Base-by-base conservation (phyloP, 2,329 filamentous ascomycete species). In the Volutella citrinella region DNA sequence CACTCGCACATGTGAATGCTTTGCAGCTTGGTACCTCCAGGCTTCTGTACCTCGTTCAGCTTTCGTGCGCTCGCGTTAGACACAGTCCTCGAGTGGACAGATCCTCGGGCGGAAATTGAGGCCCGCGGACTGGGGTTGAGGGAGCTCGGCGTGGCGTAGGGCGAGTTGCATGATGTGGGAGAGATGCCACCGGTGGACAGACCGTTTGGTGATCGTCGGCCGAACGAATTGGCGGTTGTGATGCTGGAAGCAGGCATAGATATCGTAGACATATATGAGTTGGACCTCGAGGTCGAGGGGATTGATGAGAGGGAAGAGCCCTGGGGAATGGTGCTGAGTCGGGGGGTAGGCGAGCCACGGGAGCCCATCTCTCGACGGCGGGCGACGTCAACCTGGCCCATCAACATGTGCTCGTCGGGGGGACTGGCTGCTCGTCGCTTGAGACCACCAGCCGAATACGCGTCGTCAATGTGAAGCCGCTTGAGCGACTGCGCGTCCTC, bases 1-100 rank as follows among this genome's bases (percentile, higher is more conserved):
- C 91, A 97, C 54, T 95, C 88, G 64, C 90, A 97, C 65, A 95
- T 77, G 45, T 66, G 70, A 27, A 73, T 72, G 2, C 65, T 70
- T 37, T 74, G 71, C 17, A 77, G 59, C 50, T 75, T 75, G n/a
- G 69, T 59, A 5, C 59, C 60, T 10, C 56, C 51, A 11, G 62
- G 56, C 52, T 74, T 74, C 27, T 68, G 60, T n/a, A 70, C 59
- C 19, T 78, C 75, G 0, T 61, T 60, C 13, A 74, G 54, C 46
- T 74, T 76, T 19, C 74, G 67, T 2, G 74, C 71, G 27, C 72
- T 76, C 7, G 65, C 63, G 10, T 68, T 57, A 32, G 70, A 75
- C 4, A 68, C 51, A 7, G 62, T 70, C 13, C 70, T 65, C 36
- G 68, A 64, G 42, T 74, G 73, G 5, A 50, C 30, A 6, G 61